Percentiles rank a stretch among this genome's conserved stretches.
Conservation (phyloP, 176 grass and related monocot species). For the Musa schizocarpa region DNA sequence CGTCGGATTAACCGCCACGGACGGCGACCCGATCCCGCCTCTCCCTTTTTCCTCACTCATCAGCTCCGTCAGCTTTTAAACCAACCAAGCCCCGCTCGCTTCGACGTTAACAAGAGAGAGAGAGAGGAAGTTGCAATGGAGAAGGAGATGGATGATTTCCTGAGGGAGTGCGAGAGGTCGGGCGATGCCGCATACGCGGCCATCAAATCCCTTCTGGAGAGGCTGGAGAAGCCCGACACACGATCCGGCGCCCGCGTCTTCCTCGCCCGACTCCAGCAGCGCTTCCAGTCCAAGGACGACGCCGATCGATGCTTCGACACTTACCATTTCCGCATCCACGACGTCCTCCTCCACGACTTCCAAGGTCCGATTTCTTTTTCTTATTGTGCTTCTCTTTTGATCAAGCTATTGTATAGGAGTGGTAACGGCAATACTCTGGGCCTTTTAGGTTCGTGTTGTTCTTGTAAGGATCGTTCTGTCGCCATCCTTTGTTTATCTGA, state of each 20-base stretch:
- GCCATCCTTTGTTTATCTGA: too few species aligned
- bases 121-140: neutral
- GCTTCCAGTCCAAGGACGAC: conserved; percentile 39
- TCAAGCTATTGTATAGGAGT: neutral
- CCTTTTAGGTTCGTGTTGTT: too few species aligned
- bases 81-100: too few species aligned
- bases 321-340: conserved; percentile 91
- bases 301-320: conserved; percentile 58
- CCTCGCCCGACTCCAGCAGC: conserved; percentile 52
- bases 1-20: too few species aligned
- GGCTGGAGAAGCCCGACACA: conserved; percentile 41
- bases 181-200: conserved; percentile 82
- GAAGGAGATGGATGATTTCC: conserved; percentile 45
- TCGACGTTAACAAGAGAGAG: too few species aligned
- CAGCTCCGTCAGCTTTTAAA: too few species aligned
- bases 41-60: too few species aligned
- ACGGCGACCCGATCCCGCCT: too few species aligned
- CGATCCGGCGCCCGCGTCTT: conserved; percentile 62
- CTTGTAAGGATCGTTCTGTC: too few species aligned
- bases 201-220: conserved; percentile 63
- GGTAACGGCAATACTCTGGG: neutral
- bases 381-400: neutral
- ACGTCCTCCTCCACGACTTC: conserved; percentile 47
- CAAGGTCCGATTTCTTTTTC: conserved; percentile 31
- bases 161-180: conserved; percentile 53